Evolutionary conservation across 2,329 filamentous ascomycete genomes (phyloP).

Genomic region (Parastagonospora avenae): DNA sequence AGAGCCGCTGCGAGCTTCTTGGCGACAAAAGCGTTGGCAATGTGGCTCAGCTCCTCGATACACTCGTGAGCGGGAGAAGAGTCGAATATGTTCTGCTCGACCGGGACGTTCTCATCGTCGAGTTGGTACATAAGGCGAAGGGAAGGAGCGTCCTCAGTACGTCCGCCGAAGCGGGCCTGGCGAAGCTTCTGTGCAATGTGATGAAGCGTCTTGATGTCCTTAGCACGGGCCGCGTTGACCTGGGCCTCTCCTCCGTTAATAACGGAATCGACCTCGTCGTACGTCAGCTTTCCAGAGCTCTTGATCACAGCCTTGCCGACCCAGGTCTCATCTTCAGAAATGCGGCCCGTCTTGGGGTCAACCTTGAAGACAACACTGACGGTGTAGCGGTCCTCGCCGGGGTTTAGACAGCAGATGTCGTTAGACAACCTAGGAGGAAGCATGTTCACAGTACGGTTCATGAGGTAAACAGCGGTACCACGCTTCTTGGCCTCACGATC

Average conservation of each 20-base stretch:
- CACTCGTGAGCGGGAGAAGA: slow-evolving; percentile 87
- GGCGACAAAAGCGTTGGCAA: slow-evolving; percentile 87
- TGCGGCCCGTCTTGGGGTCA: slow-evolving; percentile 76
- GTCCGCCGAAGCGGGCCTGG: slow-evolving; percentile 81
- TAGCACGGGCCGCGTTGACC: slow-evolving; percentile 68
- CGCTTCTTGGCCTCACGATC: slow-evolving; percentile 98
- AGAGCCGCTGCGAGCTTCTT: slow-evolving; percentile 79
- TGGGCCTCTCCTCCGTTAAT: slow-evolving; percentile 71
- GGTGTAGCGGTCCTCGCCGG: slow-evolving; percentile 86
- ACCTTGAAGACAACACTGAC: slow-evolving; percentile 94
- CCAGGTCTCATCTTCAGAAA: slow-evolving; percentile 88
- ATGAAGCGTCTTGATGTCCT: slow-evolving; percentile 81
- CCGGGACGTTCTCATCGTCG: slow-evolving; percentile 96
- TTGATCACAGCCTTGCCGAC: slow-evolving; percentile 93
- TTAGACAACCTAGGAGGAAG: slow-evolving; percentile 83
- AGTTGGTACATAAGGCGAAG: slow-evolving; percentile 90
- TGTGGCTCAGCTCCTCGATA: slow-evolving; percentile 93
- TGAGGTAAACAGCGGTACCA: slow-evolving; percentile 91
- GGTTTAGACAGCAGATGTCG: slow-evolving; percentile 85
- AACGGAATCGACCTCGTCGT: slow-evolving; percentile 84
- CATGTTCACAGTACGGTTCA: slow-evolving; percentile 87
- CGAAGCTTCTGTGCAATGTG: slow-evolving; percentile 88
- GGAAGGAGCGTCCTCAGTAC: slow-evolving; percentile 78
- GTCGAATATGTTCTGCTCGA: slow-evolving; percentile 95
- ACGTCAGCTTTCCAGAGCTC: slow-evolving; percentile 83